Evolutionary conservation across 176 grass and related monocot genomes (phyloP).

Genomic region (Themeda triandra): DNA sequence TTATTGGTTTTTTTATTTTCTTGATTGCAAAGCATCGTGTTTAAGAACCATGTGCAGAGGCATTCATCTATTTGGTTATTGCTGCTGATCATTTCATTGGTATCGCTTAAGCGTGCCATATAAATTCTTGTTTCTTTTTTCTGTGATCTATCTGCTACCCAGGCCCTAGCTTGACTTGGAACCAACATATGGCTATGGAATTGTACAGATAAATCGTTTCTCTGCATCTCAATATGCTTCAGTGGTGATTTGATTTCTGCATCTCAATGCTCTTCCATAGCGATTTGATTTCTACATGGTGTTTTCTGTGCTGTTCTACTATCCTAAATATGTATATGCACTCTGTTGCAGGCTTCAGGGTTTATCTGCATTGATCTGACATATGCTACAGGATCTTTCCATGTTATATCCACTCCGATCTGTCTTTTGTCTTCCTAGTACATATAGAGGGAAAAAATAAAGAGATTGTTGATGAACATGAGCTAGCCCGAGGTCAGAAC

Average conservation of each 20-base stretch:
- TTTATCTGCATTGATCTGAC: not conserved
- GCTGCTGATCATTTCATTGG: not conserved
- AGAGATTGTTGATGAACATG: not conserved
- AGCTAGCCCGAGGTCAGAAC: not conserved
- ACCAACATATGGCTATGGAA: not conserved
- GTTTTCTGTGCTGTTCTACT: not conserved
- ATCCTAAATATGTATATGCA: not conserved
- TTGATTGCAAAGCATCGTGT: not conserved
- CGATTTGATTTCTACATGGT: not conserved
- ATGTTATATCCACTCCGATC: not conserved
- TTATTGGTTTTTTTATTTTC: slow-evolving; percentile 2
- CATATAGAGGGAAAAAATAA: not conserved
- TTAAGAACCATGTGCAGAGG: not conserved
- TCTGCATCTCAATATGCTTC: not conserved
- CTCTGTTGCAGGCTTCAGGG: not conserved
- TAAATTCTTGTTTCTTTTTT: not conserved
- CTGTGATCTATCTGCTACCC: not conserved
- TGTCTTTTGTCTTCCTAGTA: not conserved
- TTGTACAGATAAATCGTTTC: not conserved
- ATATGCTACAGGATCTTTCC: not conserved
- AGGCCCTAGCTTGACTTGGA: not conserved
- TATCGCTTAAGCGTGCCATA: not conserved
- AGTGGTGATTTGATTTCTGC: not conserved
- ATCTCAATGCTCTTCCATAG: not conserved
- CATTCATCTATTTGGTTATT: not conserved